Evolutionary conservation across 768 basidiomycete species (phyloP), one percentile per base, ranked within the genome.

Genomic region (Clitopilus hobsonii): DNA sequence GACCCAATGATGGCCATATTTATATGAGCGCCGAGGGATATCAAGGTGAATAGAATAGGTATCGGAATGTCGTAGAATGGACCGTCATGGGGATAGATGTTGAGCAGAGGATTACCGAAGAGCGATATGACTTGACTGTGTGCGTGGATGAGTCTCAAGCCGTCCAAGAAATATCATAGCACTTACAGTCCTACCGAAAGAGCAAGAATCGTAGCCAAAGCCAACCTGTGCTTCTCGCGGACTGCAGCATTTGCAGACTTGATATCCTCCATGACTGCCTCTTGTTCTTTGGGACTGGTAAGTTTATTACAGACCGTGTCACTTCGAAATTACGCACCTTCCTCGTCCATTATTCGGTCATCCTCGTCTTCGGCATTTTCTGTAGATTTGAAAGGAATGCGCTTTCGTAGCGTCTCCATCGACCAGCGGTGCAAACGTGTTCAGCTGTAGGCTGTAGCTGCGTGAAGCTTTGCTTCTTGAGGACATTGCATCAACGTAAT

Each of bases 211-310:
- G 65, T 56, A 52, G 76, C 75, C 24, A 83, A 51, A 20, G 71
- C 66, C 7, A 71, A 47, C 23, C 74, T 65, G 32, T 78, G 77
- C 45, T 69, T 72, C 54, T 63, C 59, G 63, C 41, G 41, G 22
- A 45, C 75, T 6, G 63, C 62, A 0, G 71, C 66, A 54, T 80
- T 80, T 45, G 74, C 68, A n/a, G 60, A 61, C 48, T 75, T 78
- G 32, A 89, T 67, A 4, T 54, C 60, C n/a, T 77, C 68, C 49
- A 89, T 75, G 11, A 85, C 36, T 45, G 79, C 77, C 47, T 85
- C 80, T 63, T 89, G 87, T 63, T 89, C 86, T 88, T 36, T 38
- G 13, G 26, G 50, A 20, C 18, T 24, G 53, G 23, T 18, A 32
- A 26, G 52, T 41, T 11, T 24, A 24, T 36, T 10, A 36, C 13